Conservation (phyloP, 1,284 basidiomycete species). For the Sporisorium scitamineum region DNA sequence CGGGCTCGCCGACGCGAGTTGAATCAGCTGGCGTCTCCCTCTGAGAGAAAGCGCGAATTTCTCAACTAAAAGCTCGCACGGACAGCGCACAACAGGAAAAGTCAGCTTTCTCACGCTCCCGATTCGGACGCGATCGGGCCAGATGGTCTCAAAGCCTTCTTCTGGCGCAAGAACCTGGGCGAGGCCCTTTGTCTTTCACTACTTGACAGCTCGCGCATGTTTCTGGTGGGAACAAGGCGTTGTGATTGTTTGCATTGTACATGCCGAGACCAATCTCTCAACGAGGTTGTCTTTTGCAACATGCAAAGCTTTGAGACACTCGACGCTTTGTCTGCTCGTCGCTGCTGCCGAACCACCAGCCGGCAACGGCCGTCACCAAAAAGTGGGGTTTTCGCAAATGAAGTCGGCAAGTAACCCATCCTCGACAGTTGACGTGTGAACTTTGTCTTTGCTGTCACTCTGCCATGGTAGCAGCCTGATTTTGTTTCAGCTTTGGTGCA, state of each 20-base stretch:
- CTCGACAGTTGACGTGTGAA: background rate
- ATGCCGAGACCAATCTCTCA: background rate
- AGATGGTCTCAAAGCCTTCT: too few species aligned
- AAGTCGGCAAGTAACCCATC: background rate
- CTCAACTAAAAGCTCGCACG: slow-evolving; percentile 1
- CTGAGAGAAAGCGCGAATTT: background rate
- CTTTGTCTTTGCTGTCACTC: background rate
- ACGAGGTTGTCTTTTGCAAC: background rate
- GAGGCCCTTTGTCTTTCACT: slow-evolving; percentile 22
- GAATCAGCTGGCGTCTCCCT: too few species aligned
- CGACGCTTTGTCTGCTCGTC: background rate
- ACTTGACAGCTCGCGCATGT: slow-evolving; percentile 10
- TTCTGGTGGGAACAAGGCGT: background rate
- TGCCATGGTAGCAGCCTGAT: background rate
- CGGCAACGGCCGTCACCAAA: background rate
- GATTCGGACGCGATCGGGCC: slow-evolving; percentile 9
- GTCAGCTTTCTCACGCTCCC: background rate
- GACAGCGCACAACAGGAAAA: background rate
- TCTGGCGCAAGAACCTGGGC: background rate
- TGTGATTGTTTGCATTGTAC: background rate
- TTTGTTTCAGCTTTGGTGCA: background rate
- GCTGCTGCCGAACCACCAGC: background rate
- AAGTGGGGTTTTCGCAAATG: background rate
- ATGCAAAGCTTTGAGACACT: background rate
- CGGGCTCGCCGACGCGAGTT: slow-evolving; percentile 4